These are phyloP conservation scores for Dioscorea cayenensis DNA, from an alignment of 116 monocot species.

Conservation along the genomic window DNA sequence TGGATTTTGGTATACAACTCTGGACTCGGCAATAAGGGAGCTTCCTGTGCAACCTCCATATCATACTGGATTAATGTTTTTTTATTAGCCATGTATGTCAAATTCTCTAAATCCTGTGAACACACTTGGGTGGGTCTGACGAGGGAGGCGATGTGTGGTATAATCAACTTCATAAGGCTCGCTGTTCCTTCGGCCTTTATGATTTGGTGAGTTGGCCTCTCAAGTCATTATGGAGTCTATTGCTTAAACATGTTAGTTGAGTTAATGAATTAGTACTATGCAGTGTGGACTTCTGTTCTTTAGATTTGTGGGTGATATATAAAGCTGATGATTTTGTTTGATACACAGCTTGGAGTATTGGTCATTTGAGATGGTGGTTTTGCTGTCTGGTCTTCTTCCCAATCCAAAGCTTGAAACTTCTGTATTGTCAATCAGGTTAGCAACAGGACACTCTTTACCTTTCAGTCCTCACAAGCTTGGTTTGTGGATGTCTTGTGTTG, in stretches of 20 bases:
- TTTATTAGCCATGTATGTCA: conserved; percentile 22
- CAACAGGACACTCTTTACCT: neutral
- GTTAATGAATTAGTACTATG: too few relatives aligned
- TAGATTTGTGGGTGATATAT: neutral
- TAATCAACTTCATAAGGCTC: conserved; percentile 25
- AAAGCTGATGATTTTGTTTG: neutral
- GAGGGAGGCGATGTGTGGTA: conserved; percentile 19
- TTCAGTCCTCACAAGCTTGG: neutral
- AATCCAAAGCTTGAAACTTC: conserved; percentile 63
- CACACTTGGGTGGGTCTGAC: conserved; percentile 29
- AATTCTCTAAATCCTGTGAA: conserved; percentile 15
- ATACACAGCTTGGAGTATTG: conserved; percentile 64
- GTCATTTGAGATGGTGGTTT: conserved; percentile 59
- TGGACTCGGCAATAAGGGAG: conserved; percentile 29
- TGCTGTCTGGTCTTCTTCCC: conserved; percentile 48
- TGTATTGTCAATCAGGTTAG: conserved; percentile 52
- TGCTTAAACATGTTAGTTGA: too few relatives aligned
- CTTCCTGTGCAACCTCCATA: conserved; percentile 18
- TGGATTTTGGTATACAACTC: conserved; percentile 26
- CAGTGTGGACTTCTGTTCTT: too few relatives aligned
- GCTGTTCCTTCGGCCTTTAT: conserved; percentile 30
- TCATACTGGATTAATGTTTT: conserved; percentile 34
- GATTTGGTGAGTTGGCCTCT: conserved; percentile 14
- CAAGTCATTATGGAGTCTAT: too few relatives aligned
- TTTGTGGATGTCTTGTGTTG: neutral